Evolutionary conservation across 345 rosid species (phyloP).

Genomic region (Eucalyptus regnans): DNA sequence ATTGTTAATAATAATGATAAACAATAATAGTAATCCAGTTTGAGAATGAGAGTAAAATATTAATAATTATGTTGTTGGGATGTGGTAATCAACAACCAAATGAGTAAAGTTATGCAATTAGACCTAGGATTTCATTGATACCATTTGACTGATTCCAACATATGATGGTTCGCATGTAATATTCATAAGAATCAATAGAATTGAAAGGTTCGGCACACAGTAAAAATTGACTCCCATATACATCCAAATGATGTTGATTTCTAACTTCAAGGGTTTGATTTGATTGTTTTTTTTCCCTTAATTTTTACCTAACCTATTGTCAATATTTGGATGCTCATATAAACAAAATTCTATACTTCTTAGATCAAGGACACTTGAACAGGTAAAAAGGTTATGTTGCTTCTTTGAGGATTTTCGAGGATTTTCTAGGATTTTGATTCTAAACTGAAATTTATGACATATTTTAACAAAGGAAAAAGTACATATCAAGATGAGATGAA

Average conservation of each 20-base stretch:
- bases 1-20: background rate
- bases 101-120: background rate
- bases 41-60: background rate
- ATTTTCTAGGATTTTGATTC: background rate
- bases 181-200: no score
- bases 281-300: background rate
- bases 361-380: background rate
- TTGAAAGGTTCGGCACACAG: no score
- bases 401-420: no score
- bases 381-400: background rate
- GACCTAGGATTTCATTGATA: background rate
- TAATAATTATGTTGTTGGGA: background rate
- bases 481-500: background rate
- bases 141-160: fast-evolving
- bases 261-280: background rate
- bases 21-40: background rate
- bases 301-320: background rate
- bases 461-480: background rate
- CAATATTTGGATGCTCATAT: background rate
- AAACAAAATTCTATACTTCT: background rate
- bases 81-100: no score
- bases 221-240: background rate
- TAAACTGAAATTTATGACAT: background rate
- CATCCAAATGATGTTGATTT: background rate
- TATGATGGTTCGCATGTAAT: no score